Conservation (phyloP, 208 protist genomes). For the Leishmania tarentolae region DNA sequence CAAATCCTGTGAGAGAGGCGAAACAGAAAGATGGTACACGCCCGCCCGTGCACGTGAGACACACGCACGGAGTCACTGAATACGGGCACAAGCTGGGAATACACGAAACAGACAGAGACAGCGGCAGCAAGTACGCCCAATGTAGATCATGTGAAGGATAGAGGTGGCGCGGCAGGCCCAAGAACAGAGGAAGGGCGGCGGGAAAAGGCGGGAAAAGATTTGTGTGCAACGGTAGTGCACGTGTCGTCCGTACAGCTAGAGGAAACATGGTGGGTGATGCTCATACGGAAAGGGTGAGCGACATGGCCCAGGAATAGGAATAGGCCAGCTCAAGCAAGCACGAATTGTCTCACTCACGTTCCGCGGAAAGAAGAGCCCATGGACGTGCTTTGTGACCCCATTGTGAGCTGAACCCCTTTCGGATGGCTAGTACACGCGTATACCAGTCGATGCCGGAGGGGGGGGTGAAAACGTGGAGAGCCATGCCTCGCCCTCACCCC, state of each 20-base stretch:
- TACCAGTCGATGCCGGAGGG: background rate
- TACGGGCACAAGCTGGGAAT: background rate
- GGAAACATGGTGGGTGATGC: background rate
- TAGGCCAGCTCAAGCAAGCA: background rate
- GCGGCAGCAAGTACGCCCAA: background rate
- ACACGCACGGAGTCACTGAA: background rate
- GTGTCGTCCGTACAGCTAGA: background rate
- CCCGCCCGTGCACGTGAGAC: slow-evolving; percentile 1
- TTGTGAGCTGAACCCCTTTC: background rate
- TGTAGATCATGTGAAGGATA: slow-evolving; percentile 4
- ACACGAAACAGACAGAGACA: background rate
- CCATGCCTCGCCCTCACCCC: background rate
- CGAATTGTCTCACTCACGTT: background rate
- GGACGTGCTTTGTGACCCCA: background rate
- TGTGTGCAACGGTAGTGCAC: background rate
- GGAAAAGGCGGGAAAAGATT: background rate
- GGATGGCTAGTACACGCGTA: background rate
- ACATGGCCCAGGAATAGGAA: background rate
- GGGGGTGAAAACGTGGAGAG: background rate
- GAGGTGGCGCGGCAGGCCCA: background rate
- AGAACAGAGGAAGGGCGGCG: slow-evolving; percentile 3
- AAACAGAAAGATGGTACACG: background rate
- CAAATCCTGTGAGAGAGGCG: background rate
- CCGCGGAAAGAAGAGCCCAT: background rate
- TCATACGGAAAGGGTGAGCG: no score